Conservation (phyloP, 2,329 filamentous ascomycete species). For the Aureobasidium sp. region DNA sequence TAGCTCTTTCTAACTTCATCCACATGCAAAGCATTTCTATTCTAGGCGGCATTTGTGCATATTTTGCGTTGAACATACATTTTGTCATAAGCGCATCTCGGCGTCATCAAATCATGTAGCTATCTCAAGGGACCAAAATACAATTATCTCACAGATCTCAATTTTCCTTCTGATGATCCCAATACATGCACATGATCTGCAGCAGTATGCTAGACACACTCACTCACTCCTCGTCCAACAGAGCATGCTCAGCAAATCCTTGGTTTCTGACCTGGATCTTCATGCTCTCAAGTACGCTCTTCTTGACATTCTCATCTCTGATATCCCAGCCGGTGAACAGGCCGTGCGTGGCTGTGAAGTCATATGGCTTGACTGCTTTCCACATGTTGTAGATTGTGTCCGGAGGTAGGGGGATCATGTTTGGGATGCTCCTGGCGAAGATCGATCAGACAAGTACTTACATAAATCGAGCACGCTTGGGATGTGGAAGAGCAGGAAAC, state of each 20-base stretch:
- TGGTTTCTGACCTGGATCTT: constrained; percentile 56
- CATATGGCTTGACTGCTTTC: constrained; percentile 53
- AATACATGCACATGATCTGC: neutral
- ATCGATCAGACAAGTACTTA: too few relatives aligned
- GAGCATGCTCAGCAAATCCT: constrained; percentile 20
- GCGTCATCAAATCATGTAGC: neutral
- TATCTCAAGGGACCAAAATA: neutral
- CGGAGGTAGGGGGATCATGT: constrained; percentile 63
- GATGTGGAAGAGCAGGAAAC: neutral
- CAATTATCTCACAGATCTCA: neutral
- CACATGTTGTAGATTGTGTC: constrained; percentile 62
- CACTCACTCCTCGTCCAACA: constrained; percentile 21
- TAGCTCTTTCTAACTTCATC: neutral
- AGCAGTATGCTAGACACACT: neutral
- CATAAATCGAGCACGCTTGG: too few relatives aligned
- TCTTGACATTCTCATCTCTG: constrained; percentile 49
- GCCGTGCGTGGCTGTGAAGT: constrained; percentile 61
- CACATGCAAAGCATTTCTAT: neutral
- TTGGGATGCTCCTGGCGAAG: constrained; percentile 56
- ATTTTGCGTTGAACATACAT: neutral
- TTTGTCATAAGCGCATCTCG: neutral
- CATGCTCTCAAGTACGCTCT: constrained; percentile 65
- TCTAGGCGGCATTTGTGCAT: neutral
- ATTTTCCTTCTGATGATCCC: too few relatives aligned
- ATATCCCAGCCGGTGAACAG: constrained; percentile 60